Evolutionary conservation across 2,329 filamentous ascomycete species (phyloP).

Genomic region (Neocucurbitaria cava): DNA sequence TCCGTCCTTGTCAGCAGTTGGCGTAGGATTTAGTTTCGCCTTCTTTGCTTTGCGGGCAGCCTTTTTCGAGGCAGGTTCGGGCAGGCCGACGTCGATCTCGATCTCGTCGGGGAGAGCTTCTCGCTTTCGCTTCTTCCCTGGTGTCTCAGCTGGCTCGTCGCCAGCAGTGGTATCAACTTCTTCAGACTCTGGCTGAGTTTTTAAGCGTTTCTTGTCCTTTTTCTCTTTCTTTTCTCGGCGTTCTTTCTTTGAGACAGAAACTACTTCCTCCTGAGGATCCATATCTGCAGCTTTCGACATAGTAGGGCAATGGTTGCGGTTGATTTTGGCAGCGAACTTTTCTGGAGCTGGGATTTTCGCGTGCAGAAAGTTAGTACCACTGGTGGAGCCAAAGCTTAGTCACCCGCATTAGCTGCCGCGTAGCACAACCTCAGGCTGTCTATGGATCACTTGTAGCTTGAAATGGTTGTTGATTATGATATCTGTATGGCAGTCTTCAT

Average conservation of each 20-base stretch:
- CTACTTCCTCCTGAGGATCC: constrained; percentile 12
- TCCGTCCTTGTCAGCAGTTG: constrained; percentile 17
- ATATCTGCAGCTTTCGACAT: constrained; percentile 21
- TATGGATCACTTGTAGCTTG: background rate
- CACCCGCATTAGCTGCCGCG: constrained; percentile 6
- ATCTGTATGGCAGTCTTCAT: no score
- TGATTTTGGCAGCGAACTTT: constrained; percentile 16
- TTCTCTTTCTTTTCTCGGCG: constrained; percentile 35
- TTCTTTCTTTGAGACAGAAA: constrained; percentile 24
- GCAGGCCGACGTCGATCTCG: constrained; percentile 87
- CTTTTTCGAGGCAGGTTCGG: constrained; percentile 94
- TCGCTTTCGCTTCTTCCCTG: constrained; percentile 59
- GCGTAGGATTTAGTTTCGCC: constrained; percentile 61
- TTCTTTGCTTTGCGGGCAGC: constrained; percentile 90
- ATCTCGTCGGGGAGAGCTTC: constrained; percentile 70
- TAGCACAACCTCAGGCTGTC: background rate
- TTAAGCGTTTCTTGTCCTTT: constrained; percentile 33
- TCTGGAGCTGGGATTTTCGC: constrained; percentile 22
- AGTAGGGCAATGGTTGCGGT: constrained; percentile 1
- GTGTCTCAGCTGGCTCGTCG: constrained; percentile 23
- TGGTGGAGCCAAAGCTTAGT: constrained; percentile 20
- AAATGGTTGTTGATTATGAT: no score
- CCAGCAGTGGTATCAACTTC: constrained; percentile 19
- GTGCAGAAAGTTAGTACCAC: constrained; percentile 5
- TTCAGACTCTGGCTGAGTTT: constrained; percentile 21